These are phyloP conservation scores for Petunia axillaris DNA, from an alignment of 257 asterid species.

Conservation along the genomic window DNA sequence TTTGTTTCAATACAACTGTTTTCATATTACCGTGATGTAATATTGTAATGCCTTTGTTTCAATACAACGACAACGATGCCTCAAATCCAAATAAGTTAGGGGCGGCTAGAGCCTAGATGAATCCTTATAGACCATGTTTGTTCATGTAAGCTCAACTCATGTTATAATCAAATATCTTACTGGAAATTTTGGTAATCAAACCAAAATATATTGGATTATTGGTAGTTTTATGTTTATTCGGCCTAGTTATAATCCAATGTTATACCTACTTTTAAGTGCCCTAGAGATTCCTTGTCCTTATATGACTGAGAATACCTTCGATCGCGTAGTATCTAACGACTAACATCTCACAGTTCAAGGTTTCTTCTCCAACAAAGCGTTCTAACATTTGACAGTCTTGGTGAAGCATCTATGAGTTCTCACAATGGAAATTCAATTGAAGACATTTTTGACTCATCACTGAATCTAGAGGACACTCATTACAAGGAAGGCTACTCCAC, in stretches of 20 bases:
- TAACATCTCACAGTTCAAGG: not conserved
- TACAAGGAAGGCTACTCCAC: conserved; percentile 55
- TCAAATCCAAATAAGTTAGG: too few relatives aligned
- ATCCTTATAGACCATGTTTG: too few relatives aligned
- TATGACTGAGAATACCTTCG: not conserved
- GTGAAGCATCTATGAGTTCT: conserved; percentile 17
- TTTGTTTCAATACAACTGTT: too few relatives aligned
- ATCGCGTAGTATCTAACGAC: not conserved
- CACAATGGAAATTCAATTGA: not conserved
- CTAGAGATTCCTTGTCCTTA: too few relatives aligned
- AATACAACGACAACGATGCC: too few relatives aligned
- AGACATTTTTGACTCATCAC: conserved; percentile 60
- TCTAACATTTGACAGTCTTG: not conserved
- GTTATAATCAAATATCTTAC: not conserved
- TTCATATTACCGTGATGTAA: too few relatives aligned
- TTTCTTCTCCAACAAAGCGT: conserved; percentile 11
- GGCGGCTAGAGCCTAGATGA: too few relatives aligned
- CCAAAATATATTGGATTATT: conserved; percentile 7
- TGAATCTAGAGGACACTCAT: conserved; percentile 61
- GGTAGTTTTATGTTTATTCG: too few relatives aligned
- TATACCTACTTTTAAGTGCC: too few relatives aligned
- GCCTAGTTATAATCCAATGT: too few relatives aligned
- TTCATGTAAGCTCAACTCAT: too few relatives aligned
- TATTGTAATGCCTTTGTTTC: too few relatives aligned
- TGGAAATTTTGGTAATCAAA: not conserved